Percentiles rank a stretch among this genome's conserved stretches.
These are phyloP conservation scores for Xylaria acuta DNA, from an alignment of 495 filamentous ascomycete genomes.

Conservation along the genomic window DNA sequence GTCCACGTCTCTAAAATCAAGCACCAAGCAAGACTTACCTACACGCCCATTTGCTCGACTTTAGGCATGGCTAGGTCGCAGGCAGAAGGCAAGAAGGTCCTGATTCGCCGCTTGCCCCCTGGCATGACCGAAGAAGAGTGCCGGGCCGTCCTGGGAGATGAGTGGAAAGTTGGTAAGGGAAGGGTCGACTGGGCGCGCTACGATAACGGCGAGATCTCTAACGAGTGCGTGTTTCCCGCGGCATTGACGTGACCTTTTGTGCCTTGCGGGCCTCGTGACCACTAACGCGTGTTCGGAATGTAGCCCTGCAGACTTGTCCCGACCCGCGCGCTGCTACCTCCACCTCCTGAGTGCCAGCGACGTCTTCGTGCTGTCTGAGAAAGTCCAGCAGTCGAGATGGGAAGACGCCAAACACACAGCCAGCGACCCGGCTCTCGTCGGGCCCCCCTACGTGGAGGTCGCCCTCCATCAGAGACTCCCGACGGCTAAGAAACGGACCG, in stretches of 20 bases:
- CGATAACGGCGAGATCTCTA: slow-evolving; percentile 82
- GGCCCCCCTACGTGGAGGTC: slow-evolving; percentile 79
- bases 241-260: neutral
- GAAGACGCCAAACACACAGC: slow-evolving; percentile 74
- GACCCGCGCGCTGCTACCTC: slow-evolving; percentile 78
- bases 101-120: slow-evolving; percentile 86
- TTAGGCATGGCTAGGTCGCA: slow-evolving; percentile 56
- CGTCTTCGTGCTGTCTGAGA: slow-evolving; percentile 66
- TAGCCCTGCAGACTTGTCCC: slow-evolving; percentile 79
- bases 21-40: neutral
- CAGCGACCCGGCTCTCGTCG: slow-evolving; percentile 70
- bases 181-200: slow-evolving; percentile 85
- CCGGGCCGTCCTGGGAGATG: slow-evolving; percentile 71
- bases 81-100: slow-evolving; percentile 75
- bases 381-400: slow-evolving; percentile 68
- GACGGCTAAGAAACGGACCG: slow-evolving; percentile 68
- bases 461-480: slow-evolving; percentile 83
- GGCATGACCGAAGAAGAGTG: slow-evolving; percentile 84
- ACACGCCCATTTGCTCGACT: neutral
- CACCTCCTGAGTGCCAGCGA: slow-evolving; percentile 69
- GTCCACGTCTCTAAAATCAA: slow-evolving; percentile 1
- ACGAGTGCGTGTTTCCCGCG: slow-evolving; percentile 66
- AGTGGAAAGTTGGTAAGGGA: slow-evolving; percentile 78
- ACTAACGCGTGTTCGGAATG: slow-evolving; percentile 5
- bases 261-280: neutral